Conservation (phyloP, 1,284 basidiomycete species). For the Ustilago vetiveriae region DNA sequence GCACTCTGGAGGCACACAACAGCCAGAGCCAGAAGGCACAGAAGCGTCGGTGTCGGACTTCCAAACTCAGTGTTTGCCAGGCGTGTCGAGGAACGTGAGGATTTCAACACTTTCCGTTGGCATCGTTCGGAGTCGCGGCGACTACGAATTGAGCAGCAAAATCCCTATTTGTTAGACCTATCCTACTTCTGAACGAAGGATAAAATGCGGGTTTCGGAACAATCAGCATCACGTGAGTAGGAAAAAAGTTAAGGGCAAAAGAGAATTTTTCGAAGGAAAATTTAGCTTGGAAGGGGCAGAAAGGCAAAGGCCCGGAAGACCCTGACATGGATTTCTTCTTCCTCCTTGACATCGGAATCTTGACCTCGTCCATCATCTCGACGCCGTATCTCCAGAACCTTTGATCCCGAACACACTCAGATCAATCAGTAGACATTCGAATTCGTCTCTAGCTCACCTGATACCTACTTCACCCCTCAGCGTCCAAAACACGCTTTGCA, state of each 20-base stretch:
- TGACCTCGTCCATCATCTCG: conserved; percentile 6
- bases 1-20: no score
- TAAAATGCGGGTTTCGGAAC: conserved; percentile 17
- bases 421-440: not conserved
- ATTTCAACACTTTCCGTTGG: no score
- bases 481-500: conserved; percentile 7
- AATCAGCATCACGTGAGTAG: conserved; percentile 21
- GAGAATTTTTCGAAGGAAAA: conserved; percentile 35
- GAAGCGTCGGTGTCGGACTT: no score
- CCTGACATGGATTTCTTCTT: no score
- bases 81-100: no score
- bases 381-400: not conserved
- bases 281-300: conserved; percentile 9
- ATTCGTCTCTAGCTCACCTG: not conserved
- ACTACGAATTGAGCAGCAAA: no score
- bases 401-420: no score
- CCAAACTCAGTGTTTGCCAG: no score
- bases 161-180: no score
- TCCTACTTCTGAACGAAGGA: not conserved
- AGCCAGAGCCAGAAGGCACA: no score
- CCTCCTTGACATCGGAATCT: conserved; percentile 1
- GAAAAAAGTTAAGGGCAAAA: conserved; percentile 1
- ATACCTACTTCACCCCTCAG: not conserved
- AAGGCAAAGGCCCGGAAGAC: no score
- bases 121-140: no score